Evolutionary conservation across 1,284 basidiomycete species (phyloP).

Genomic region (Cryptococcus jaspeensis): DNA sequence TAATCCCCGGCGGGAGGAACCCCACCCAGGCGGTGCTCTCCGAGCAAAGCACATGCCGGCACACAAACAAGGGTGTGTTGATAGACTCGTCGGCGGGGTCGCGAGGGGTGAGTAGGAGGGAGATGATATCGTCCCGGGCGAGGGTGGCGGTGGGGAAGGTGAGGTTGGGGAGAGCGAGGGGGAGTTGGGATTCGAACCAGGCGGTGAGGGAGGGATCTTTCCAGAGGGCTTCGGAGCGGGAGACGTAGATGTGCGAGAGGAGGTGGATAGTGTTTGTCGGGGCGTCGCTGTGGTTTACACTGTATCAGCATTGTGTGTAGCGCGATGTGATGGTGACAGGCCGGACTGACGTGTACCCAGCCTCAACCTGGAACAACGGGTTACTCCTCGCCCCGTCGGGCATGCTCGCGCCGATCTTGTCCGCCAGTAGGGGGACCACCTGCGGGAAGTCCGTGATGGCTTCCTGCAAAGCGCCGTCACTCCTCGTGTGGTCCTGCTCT

Average conservation of each 20-base stretch:
- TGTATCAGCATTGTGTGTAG: constrained; percentile 25
- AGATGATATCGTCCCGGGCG: constrained; percentile 35
- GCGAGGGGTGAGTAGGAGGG: constrained; percentile 50
- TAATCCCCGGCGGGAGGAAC: constrained; percentile 66
- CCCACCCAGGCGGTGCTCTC: constrained; percentile 63
- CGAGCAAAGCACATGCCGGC: constrained; percentile 70
- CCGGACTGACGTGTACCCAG: constrained; percentile 60
- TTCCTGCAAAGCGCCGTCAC: constrained; percentile 65
- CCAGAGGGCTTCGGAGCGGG: constrained; percentile 74
- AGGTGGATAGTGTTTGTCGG: constrained; percentile 57
- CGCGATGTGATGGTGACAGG: constrained; percentile 6
- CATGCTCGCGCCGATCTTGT: constrained; percentile 72
- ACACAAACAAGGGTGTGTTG: constrained; percentile 55
- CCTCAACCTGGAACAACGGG: constrained; percentile 66
- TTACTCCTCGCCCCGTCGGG: constrained; percentile 61
- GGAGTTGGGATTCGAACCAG: constrained; percentile 66
- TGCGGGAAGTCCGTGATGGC: constrained; percentile 77
- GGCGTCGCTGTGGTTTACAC: constrained; percentile 46
- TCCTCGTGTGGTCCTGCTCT: constrained; percentile 57
- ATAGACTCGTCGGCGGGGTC: constrained; percentile 35
- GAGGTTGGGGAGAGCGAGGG: constrained; percentile 22
- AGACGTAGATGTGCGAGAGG: constrained; percentile 79
- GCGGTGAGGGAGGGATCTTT: constrained; percentile 64
- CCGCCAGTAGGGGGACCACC: constrained; percentile 73
- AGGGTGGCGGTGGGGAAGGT: constrained; percentile 25